Evolutionary conservation across 192 early-diverging fungal species (phyloP), one percentile per base, ranked within the genome.

Genomic region (Podila epigama): DNA sequence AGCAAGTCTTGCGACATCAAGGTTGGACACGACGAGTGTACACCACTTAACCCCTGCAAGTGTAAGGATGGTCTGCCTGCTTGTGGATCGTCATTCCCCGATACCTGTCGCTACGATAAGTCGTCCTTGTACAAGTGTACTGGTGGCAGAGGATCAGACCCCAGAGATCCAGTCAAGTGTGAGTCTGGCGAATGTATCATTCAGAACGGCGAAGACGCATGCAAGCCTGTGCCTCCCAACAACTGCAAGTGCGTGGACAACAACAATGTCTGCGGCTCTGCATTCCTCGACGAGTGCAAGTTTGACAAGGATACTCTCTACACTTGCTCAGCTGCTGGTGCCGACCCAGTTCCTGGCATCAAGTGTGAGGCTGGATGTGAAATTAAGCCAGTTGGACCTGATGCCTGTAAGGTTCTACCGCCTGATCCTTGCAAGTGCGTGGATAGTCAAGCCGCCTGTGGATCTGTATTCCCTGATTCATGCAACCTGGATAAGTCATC

Each of bases 171-270:
- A 5, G 32, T 35, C n/a, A 57, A 6, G 55, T 57, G 55, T n/a
- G 55, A 35, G 55, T 57, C 55, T n/a, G 55, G 55, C 9, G 29
- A 15, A 7, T 57, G 55, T 36, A 20, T 57, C 10, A 34, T 57
- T 32, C 28, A 57, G n/a, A 32, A 36, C 0, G 34, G 55, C 34
- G 3, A 16, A 7, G 55, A 57, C 36, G 34, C 36, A 20, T 57
- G 55, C n/a, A 7, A 20, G 22, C 53, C 53, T 32, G 16, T 13
- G 28, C 25, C 29, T 33, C 22, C 53, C 4, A 33, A 9, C 12
- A 33, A 8, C 31, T 29, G 29, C 7, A 27, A 53, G 52, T 53
- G 52, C 52, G 53, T 16, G 53, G 53, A 56, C 34, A 22, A 27
- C 25, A 15, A 15, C 37, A 6, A 5, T 6, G 32, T 35, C 33